Base-by-base conservation (phyloP, 345 rosid species). In the Cardamine occulta region DNA sequence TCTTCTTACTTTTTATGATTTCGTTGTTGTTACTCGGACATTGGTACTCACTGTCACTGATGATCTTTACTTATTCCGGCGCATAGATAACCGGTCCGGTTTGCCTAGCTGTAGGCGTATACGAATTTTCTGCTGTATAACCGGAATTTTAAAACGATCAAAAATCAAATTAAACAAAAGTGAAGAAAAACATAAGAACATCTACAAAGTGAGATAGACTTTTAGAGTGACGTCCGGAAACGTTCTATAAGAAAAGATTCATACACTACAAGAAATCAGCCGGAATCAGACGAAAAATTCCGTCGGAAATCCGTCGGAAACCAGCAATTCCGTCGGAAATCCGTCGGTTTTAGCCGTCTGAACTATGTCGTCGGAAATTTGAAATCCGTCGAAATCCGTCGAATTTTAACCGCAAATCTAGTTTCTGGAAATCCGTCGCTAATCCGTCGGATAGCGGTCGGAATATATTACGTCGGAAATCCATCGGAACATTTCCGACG, bases 1-100 rank as follows among this genome's bases (percentile, higher is more conserved):
- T 77, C 79, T 83, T 63, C 18, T 24, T 89, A 79, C 14, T 48
- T 57, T 10, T 88, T 26, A 64, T 86, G 83, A 44, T 77, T 61
- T 68, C 82, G 40, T 32, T 78, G 40, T 8, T 82, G 75, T 85
- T 18, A 37, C 37, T 26, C 53, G 40, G 23, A 57, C 40, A 31
- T 32, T 54, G 73, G 40, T 68, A 35, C n/a, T 6, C 52, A 24
- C 17, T 55, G 4, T 6, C 52, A 39, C 17, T 55, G 4, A 12
- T 68, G 15, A 39, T 21, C 0, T 68, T 68, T 55, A 26, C 63
- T 11, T 40, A 40, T 55, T 85, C 87, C 71, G 82, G 48, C 2
- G 39, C 3, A 26, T 10, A 72, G 5, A 79, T 67, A 23, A 80
- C 63, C 74, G 79, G 47, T 37, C 84, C 86, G 12, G 56, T 66